Base-by-base conservation (phyloP, 257 asterid species). In the Thymus mandschuricus region DNA sequence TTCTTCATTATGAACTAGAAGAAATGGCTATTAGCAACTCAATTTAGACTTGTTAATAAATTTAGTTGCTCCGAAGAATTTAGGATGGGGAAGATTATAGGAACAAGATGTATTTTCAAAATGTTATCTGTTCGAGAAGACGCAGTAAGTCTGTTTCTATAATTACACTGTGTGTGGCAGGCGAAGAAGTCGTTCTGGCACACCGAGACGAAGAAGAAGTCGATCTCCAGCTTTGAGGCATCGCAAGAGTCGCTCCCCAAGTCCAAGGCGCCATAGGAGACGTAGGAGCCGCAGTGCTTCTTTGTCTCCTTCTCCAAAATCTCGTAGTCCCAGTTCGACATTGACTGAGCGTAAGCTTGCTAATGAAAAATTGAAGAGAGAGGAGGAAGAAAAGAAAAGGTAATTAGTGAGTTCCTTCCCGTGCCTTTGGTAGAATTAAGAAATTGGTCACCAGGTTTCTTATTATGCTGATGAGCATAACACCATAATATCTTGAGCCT, bases 331-430 rank as follows among this genome's bases (percentile, higher is more conserved):
- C 6, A 84, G 82, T 75, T 71, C 82, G 61, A 71, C 85, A 0
- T 77, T 90, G 27, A 70, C 80, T 46, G 94, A 86, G 44, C 81
- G 66, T 31, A 88, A 86, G 79, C 74, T n/a, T 80, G 90, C 91
- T 40, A 76, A 56, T 10, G 90, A 81, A 55, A 86, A 84, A 71
- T 51, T 87, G 74, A 86, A 70, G 69, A 87, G 70, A 82, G 96
- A 88, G 63, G 98, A 87, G 81, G 92, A 89, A 81, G 89, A 83
- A 75, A 87, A 48, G 89, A 83, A 82, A 81, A 81, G 96, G 97
- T 92, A 72, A 58, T 30, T 29, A 45, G 41, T 31, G 33, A 54
- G 59, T 8, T 61, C 41, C 28, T 6, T 58, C 67, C 29, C 56
- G 4, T 38, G 60, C 61, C 31, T 67, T 61, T 43, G 28, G 69